Conservation (phyloP, 805 yeast genomes). For the Jamesozyma lodderae region DNA sequence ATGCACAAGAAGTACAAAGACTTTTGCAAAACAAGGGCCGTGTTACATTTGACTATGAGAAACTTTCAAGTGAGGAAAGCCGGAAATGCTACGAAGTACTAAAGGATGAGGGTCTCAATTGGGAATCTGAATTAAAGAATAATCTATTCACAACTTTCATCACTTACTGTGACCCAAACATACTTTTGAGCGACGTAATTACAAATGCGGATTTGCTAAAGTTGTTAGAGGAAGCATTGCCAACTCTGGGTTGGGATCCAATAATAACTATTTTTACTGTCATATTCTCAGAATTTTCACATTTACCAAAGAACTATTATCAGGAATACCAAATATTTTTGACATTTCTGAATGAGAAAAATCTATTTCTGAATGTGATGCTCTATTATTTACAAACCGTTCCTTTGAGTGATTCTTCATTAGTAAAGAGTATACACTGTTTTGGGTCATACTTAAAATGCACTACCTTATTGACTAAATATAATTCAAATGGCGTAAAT, state of each 20-base stretch:
- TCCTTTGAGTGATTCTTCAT: slow-evolving; percentile 3
- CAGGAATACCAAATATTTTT: slow-evolving; percentile 7
- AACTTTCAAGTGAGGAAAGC: slow-evolving; percentile 2
- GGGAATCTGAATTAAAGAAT: not conserved
- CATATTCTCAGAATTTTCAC: slow-evolving; percentile 8
- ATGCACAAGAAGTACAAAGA: not conserved
- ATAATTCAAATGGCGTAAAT: slow-evolving; percentile 10
- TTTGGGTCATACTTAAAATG: slow-evolving; percentile 1
- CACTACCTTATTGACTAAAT: not conserved
- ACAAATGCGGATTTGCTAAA: slow-evolving; percentile 7
- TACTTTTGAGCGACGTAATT: slow-evolving; percentile 7
- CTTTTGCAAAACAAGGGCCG: slow-evolving; percentile 2
- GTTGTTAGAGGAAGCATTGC: slow-evolving; percentile 6
- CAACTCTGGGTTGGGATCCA: slow-evolving; percentile 7
- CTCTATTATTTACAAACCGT: slow-evolving; percentile 6
- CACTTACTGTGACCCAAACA: slow-evolving; percentile 9
- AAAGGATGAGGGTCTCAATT: not conserved
- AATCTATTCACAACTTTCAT: slow-evolving; percentile 9
- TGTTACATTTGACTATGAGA: slow-evolving; percentile 2
- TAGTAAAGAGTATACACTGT: slow-evolving; percentile 2
- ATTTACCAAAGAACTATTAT: slow-evolving; percentile 5
- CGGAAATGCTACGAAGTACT: not conserved
- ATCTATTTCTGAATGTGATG: slow-evolving; percentile 3
- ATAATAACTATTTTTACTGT: slow-evolving; percentile 6
- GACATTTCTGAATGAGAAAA: slow-evolving; percentile 4